Conservation (phyloP, 1,284 basidiomycete genomes). For the Takashimella tepidaria region DNA sequence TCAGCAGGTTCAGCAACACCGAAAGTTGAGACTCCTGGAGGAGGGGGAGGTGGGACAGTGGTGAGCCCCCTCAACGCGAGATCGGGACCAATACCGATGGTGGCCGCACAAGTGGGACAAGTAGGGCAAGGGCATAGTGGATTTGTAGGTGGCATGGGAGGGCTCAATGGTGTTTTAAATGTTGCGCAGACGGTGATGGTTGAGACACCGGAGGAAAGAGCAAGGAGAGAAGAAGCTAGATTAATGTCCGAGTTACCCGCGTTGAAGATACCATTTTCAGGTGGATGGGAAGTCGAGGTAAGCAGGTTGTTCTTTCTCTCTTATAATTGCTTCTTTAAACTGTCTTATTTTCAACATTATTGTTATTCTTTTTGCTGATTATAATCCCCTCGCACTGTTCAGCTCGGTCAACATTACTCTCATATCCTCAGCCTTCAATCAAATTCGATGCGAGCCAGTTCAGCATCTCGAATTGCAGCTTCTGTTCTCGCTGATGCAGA, state of each 20-base stretch:
- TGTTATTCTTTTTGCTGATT: too few species aligned
- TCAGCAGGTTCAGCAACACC: background rate
- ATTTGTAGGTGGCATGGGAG: background rate
- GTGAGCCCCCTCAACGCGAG: background rate
- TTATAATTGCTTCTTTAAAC: background rate
- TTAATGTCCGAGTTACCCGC: conserved; percentile 31
- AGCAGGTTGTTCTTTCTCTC: background rate
- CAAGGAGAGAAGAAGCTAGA: conserved; percentile 22
- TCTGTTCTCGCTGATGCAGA: conserved; percentile 39
- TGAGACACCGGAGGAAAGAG: conserved; percentile 12
- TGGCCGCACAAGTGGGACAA: background rate
- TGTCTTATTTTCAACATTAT: background rate
- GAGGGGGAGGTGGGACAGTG: too few species aligned
- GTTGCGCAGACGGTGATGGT: background rate
- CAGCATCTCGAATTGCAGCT: conserved; percentile 25
- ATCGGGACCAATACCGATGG: background rate
- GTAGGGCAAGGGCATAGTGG: background rate
- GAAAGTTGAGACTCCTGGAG: background rate
- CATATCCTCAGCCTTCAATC: conserved; percentile 15
- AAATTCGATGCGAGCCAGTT: conserved; percentile 21
- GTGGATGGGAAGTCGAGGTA: conserved; percentile 34
- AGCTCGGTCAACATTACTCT: conserved; percentile 26
- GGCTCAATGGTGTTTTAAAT: too few species aligned
- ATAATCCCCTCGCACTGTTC: too few species aligned
- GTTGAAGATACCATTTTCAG: conserved; percentile 23